phyloP scores from a whole-genome alignment of 805 yeast genomes.

The Cyberlindnera maclurae region DNA sequence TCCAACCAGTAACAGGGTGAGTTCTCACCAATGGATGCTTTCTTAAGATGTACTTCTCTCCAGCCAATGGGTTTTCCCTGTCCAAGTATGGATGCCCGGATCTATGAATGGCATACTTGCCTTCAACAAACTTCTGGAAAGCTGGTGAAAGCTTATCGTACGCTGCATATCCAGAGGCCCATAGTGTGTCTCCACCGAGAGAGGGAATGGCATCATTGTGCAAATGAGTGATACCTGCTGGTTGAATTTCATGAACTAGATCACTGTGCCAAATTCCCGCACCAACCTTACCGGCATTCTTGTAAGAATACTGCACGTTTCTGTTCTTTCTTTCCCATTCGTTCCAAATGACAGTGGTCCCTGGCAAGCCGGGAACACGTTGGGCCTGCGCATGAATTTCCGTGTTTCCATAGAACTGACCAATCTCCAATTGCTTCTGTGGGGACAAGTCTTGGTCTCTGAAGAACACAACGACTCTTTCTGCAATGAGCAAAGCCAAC shows the following conservation, averaged over 20 bases:
- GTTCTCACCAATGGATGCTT: conserved; percentile 54
- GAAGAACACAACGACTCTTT: conserved; percentile 45
- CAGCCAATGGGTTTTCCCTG: conserved; percentile 36
- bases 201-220: conserved; percentile 42
- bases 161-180: conserved; percentile 51
- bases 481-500: conserved; percentile 40
- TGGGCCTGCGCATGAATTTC: conserved; percentile 35
- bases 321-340: conserved; percentile 21
- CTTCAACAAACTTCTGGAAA: conserved; percentile 43
- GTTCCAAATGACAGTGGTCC: conserved; percentile 31
- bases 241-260: conserved; percentile 46
- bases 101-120: conserved; percentile 40
- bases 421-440: conserved; percentile 13
- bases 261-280: conserved; percentile 36
- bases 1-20: conserved; percentile 59
- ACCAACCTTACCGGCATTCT: conserved; percentile 4
- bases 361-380: conserved; percentile 15
- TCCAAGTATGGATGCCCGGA: conserved; percentile 34
- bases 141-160: conserved; percentile 49
- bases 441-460: conserved; percentile 16
- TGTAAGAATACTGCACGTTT: conserved; percentile 1
- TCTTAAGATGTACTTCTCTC: conserved; percentile 41
- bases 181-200: conserved; percentile 48
- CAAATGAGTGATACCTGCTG: conserved; percentile 47
- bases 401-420: conserved; percentile 24